A percentile compares a stretch with the other conserved stretches of the same genome.
phyloP scores from a whole-genome alignment of 2,329 filamentous ascomycete species.

The Cordyceps farinosa region DNA sequence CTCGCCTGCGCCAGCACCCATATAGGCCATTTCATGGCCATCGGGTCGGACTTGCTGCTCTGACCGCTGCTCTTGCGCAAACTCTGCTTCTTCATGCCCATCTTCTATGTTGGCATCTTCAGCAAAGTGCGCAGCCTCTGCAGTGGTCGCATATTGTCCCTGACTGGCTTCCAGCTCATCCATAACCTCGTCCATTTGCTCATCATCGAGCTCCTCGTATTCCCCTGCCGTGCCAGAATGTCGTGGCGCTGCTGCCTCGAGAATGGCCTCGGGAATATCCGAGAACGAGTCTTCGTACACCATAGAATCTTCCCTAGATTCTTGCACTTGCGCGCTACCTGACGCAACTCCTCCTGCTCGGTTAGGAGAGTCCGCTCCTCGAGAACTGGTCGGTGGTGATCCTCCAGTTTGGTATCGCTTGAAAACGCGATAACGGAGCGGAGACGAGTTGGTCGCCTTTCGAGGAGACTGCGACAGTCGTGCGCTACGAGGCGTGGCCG shows the following conservation, averaged over 20 bases:
- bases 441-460: constrained; percentile 23
- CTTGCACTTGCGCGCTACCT: neutral
- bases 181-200: constrained; percentile 10
- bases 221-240: constrained; percentile 21
- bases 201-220: constrained; percentile 19
- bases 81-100: neutral
- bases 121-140: neutral
- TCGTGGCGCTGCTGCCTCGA: constrained; percentile 47
- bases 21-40: neutral
- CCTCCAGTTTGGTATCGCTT: constrained; percentile 17
- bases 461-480: constrained; percentile 5
- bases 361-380: constrained; percentile 5
- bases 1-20: neutral
- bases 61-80: neutral
- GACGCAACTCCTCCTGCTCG: constrained; percentile 4
- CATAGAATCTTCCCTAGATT: constrained; percentile 27
- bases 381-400: neutral
- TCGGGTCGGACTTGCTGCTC: neutral
- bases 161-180: constrained; percentile 5
- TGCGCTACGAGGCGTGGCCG: neutral
- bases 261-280: constrained; percentile 49
- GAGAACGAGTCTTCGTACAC: constrained; percentile 56
- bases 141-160: neutral
- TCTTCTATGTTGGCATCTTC: neutral
- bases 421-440: constrained; percentile 34